Conservation (phyloP, 768 basidiomycete species). For the Leccinum uliginosum region DNA sequence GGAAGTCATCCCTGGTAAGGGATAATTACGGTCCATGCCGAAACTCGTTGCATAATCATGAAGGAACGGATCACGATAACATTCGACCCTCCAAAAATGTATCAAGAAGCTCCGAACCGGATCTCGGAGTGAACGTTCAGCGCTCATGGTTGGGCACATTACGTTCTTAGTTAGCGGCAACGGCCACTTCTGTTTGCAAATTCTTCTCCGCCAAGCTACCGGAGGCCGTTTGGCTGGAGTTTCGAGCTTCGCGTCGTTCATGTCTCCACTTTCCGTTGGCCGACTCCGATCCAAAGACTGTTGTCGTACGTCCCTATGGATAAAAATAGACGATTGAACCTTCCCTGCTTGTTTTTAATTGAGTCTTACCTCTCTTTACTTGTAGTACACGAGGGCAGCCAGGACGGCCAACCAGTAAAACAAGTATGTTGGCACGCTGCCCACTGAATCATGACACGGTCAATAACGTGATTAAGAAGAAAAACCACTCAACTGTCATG, state of each 20-base stretch:
- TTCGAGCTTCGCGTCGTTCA: slow-evolving; percentile 20
- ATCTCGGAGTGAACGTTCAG: not conserved
- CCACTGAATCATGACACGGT: slow-evolving; percentile 42
- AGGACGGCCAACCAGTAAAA: slow-evolving; percentile 92
- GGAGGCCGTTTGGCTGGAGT: not conserved
- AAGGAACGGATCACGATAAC: not conserved
- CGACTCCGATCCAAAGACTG: slow-evolving; percentile 53
- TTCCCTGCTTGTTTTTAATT: not conserved
- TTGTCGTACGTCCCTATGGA: slow-evolving; percentile 60
- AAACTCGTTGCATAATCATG: not conserved
- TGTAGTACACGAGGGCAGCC: slow-evolving; percentile 58
- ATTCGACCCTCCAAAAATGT: not conserved
- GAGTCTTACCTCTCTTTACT: slow-evolving; percentile 50
- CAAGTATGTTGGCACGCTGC: slow-evolving; percentile 78
- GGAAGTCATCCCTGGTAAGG: too few species aligned
- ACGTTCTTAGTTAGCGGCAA: not conserved
- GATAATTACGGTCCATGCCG: not conserved
- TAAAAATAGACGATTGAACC: not conserved
- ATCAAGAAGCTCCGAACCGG: not conserved
- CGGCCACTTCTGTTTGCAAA: not conserved
- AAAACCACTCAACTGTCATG: slow-evolving; percentile 54
- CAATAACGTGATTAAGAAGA: not conserved
- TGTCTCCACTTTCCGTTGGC: slow-evolving; percentile 39
- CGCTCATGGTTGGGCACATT: not conserved
- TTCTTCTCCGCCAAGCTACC: not conserved